Conservation (phyloP, 257 asterid species). For the Craterostigma plantagineum region DNA sequence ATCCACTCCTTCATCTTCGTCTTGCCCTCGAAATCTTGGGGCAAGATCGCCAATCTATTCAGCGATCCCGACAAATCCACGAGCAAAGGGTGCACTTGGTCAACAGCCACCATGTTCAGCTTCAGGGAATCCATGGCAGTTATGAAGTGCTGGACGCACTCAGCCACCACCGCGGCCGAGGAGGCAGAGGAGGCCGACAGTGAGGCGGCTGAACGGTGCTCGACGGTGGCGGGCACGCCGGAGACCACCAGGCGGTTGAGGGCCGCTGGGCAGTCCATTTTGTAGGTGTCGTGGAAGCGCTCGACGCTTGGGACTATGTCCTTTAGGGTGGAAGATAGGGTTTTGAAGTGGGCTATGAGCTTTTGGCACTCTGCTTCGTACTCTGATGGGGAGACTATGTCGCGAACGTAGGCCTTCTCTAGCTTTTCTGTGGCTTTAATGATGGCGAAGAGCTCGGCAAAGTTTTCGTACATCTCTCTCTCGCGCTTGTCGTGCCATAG, state of each 20-base stretch:
- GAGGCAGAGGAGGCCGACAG: slow-evolving; percentile 32
- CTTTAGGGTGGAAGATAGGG: slow-evolving; percentile 45
- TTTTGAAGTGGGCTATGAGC: slow-evolving; percentile 66
- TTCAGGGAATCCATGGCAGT: slow-evolving; percentile 90
- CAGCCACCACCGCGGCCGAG: slow-evolving; percentile 80
- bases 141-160: slow-evolving; percentile 79
- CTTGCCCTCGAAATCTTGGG: slow-evolving; percentile 89
- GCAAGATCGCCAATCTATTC: slow-evolving; percentile 60
- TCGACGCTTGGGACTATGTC: slow-evolving; percentile 73
- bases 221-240: slow-evolving; percentile 93
- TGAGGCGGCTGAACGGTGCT: slow-evolving; percentile 64
- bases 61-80: slow-evolving; percentile 68
- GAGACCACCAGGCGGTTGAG: slow-evolving; percentile 59
- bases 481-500: slow-evolving; percentile 97
- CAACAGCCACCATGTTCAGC: slow-evolving; percentile 83
- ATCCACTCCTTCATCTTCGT: slow-evolving; percentile 93
- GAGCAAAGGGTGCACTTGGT: slow-evolving; percentile 81
- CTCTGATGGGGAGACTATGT: slow-evolving; percentile 39
- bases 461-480: slow-evolving; percentile 86
- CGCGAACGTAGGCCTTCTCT: slow-evolving; percentile 79
- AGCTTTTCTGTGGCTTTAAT: slow-evolving; percentile 88
- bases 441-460: slow-evolving; percentile 79
- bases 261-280: slow-evolving; percentile 77
- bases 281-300: slow-evolving; percentile 67
- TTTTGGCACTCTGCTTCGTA: slow-evolving; percentile 75